Evolutionary conservation across 1,139 yeast species (phyloP).

Genomic region (Saccharomycopsis hybrid): DNA sequence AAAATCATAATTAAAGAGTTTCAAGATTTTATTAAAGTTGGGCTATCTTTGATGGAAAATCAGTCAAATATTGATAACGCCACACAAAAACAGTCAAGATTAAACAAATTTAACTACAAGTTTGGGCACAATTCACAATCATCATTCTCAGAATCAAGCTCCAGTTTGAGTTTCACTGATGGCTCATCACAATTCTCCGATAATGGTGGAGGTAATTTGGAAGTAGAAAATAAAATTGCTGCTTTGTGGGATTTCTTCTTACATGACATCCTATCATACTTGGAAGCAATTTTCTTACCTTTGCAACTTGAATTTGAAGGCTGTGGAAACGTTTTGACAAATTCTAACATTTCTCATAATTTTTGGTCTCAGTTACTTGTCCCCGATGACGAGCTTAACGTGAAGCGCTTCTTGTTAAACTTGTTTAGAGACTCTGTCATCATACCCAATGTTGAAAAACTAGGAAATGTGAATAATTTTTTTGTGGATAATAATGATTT

Average conservation of each 20-base stretch:
- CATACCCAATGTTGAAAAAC: constrained; percentile 40
- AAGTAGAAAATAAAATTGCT: constrained; percentile 30
- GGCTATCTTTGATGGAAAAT: constrained; percentile 37
- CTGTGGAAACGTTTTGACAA: constrained; percentile 27
- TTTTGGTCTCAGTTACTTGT: constrained; percentile 35
- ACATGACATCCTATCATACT: constrained; percentile 45
- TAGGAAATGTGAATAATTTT: constrained; percentile 14
- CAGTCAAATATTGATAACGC: constrained; percentile 19
- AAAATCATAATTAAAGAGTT: constrained; percentile 38
- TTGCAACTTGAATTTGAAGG: constrained; percentile 46
- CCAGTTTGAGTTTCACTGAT: not conserved
- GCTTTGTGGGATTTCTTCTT: constrained; percentile 52
- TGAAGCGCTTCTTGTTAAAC: constrained; percentile 31
- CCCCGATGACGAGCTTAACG: constrained; percentile 24
- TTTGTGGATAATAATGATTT: constrained; percentile 1
- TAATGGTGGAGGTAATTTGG: constrained; percentile 19
- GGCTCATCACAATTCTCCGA: not conserved
- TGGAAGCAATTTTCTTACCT: constrained; percentile 56
- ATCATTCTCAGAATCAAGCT: not conserved
- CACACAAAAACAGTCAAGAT: constrained; percentile 9
- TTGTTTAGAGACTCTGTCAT: constrained; percentile 46
- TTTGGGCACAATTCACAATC: not conserved
- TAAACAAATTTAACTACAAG: constrained; percentile 10
- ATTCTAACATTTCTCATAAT: constrained; percentile 28
- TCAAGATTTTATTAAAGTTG: constrained; percentile 39